phyloP scores from a whole-genome alignment of 2,329 filamentous ascomycete genomes.

The Ophiobolus disseminans region DNA sequence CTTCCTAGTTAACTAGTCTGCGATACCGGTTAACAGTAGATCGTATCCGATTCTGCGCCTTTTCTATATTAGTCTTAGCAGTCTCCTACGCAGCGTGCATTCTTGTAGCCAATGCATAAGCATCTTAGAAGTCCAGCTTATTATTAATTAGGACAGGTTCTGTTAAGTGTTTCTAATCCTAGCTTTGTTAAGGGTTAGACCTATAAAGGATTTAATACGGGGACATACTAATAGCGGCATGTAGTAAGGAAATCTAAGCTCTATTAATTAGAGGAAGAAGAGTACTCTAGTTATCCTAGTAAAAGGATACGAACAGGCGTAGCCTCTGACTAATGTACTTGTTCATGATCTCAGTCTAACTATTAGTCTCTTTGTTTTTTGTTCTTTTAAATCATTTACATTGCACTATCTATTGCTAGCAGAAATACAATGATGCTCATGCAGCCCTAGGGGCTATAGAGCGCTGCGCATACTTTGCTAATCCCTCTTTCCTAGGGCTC shows the following conservation, averaged over 20 bases:
- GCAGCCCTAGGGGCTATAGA: too few species aligned
- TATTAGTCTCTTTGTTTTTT: conserved; percentile 4
- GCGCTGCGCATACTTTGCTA: too few species aligned
- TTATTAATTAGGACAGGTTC: background rate
- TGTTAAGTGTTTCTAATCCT: background rate
- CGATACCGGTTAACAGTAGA: background rate
- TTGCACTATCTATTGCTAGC: too few species aligned
- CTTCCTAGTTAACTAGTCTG: background rate
- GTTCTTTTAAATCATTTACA: too few species aligned
- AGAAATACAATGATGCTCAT: too few species aligned
- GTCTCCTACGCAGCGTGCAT: background rate
- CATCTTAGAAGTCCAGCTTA: background rate
- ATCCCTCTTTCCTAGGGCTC: too few species aligned
- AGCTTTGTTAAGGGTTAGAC: background rate
- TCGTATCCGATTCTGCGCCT: background rate
- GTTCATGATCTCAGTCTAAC: conserved; percentile 8
- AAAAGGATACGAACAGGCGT: background rate
- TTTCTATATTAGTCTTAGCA: conserved; percentile 1
- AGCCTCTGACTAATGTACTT: conserved; percentile 1
- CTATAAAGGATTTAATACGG: conserved; percentile 2
- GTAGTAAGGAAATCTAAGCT: background rate
- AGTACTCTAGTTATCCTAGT: conserved; percentile 4
- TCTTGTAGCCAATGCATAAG: background rate
- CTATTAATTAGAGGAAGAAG: background rate
- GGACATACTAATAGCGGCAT: background rate